Conservation (phyloP, 805 yeast species). For the Danielia oregonensis region DNA sequence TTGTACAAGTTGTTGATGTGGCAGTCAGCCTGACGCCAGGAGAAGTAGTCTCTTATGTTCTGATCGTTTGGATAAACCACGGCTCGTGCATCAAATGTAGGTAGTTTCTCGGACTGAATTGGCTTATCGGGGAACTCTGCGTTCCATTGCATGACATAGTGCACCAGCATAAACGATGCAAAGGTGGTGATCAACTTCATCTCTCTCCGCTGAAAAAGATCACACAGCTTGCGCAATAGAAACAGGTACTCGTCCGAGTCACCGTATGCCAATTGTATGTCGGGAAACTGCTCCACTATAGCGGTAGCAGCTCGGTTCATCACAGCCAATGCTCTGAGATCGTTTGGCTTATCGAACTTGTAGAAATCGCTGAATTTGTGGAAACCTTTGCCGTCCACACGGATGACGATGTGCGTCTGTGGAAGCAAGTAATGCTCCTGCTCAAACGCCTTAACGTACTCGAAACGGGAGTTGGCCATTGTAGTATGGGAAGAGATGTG, state of each 20-base stretch:
- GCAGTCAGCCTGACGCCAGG: conserved; percentile 96
- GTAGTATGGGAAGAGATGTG: neutral
- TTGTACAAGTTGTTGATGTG: conserved; percentile 94
- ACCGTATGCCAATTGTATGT: conserved; percentile 80
- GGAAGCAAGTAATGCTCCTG: conserved; percentile 69
- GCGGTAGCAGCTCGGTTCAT: conserved; percentile 80
- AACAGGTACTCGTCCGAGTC: conserved; percentile 95
- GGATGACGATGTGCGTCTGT: conserved; percentile 73
- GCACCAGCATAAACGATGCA: conserved; percentile 76
- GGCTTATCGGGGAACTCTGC: conserved; percentile 49
- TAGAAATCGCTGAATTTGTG: conserved; percentile 78
- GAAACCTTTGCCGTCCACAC: conserved; percentile 93
- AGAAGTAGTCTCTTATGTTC: conserved; percentile 71
- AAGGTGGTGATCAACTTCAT: conserved; percentile 77
- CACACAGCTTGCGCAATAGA: conserved; percentile 59
- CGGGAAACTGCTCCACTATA: conserved; percentile 63
- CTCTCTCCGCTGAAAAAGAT: conserved; percentile 77
- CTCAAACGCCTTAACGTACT: conserved; percentile 83
- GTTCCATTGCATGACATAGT: conserved; percentile 69
- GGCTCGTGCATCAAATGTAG: conserved; percentile 89
- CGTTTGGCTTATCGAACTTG: conserved; percentile 85
- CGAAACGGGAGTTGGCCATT: conserved; percentile 85
- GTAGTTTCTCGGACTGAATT: conserved; percentile 53
- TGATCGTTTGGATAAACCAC: conserved; percentile 71
- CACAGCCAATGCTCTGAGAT: conserved; percentile 63